A percentile compares a stretch with the other conserved stretches of the same genome.
Evolutionary conservation across 371 early-diverging fungal genomes (phyloP).

Genomic region (Lichtheimia ornata): DNA sequence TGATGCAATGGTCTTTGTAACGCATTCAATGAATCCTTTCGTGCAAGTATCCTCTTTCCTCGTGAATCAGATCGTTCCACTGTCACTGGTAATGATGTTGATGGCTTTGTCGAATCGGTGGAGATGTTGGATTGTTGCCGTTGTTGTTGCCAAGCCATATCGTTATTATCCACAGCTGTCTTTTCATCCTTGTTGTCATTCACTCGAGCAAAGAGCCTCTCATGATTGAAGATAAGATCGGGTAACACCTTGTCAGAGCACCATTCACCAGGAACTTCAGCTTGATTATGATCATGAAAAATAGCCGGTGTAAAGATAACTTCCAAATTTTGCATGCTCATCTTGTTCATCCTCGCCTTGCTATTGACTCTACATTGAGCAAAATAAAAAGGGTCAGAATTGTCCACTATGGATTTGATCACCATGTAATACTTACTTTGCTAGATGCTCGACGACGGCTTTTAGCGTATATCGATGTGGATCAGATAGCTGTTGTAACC

Average conservation of each 20-base stretch:
- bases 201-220: constrained; percentile 33
- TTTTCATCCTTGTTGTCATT: background rate
- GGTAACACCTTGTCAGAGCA: constrained; percentile 47
- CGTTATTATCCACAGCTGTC: background rate
- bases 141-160: background rate
- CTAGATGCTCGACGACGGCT: constrained; percentile 48
- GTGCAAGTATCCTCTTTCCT: constrained; percentile 6
- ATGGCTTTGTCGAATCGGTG: too few species aligned
- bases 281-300: constrained; percentile 59
- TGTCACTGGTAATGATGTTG: too few species aligned
- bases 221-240: constrained; percentile 40
- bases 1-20: background rate
- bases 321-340: constrained; percentile 53
- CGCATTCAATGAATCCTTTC: constrained; percentile 8
- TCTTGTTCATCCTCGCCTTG: constrained; percentile 58
- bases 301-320: constrained; percentile 66
- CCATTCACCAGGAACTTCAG: constrained; percentile 28
- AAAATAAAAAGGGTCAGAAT: background rate
- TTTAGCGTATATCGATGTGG: constrained; percentile 54
- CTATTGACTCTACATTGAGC: constrained; percentile 23
- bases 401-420: background rate
- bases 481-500: constrained; percentile 39
- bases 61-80: constrained; percentile 1
- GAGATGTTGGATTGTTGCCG: background rate
- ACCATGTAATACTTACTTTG: constrained; percentile 35